phyloP scores from a whole-genome alignment of 768 basidiomycete species.

The Xerocomellus amylosporus region DNA sequence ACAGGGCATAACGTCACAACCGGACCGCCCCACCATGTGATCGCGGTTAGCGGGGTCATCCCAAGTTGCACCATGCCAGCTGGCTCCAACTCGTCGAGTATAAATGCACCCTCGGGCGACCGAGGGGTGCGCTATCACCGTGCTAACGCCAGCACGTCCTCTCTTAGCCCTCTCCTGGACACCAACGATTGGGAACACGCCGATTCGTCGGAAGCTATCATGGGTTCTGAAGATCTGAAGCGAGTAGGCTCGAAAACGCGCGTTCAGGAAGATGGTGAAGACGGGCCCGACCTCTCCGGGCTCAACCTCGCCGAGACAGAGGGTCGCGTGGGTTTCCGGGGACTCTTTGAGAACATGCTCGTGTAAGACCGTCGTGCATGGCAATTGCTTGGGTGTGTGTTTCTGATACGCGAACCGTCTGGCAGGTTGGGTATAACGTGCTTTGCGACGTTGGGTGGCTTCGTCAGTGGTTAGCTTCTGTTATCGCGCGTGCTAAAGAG shows the following conservation, averaged over 20 bases:
- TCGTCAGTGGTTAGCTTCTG: constrained; percentile 19
- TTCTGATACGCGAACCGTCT: background rate
- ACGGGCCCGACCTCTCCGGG: background rate
- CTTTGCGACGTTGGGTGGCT: constrained; percentile 33
- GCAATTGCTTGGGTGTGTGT: too few relatives aligned
- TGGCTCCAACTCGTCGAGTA: constrained; percentile 3
- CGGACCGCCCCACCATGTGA: background rate
- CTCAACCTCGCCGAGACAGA: constrained; percentile 16
- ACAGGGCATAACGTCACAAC: background rate
- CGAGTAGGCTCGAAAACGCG: background rate
- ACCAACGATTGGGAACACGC: constrained; percentile 5
- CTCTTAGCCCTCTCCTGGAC: constrained; percentile 10
- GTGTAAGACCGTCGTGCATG: constrained; percentile 23
- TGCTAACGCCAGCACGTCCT: constrained; percentile 15
- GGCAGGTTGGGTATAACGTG: constrained; percentile 31
- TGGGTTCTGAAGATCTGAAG: constrained; percentile 6
- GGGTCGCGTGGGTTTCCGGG: constrained; percentile 25
- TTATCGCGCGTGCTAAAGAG: background rate
- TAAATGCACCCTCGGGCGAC: constrained; percentile 6
- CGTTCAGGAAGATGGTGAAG: background rate
- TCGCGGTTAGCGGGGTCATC: background rate
- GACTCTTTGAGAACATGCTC: constrained; percentile 28
- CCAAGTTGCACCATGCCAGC: background rate
- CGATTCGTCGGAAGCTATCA: constrained; percentile 1
- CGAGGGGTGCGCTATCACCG: background rate